These are phyloP conservation scores for Lachnellula hyalina DNA, from an alignment of 2,329 filamentous ascomycete genomes.

Conservation along the genomic window DNA sequence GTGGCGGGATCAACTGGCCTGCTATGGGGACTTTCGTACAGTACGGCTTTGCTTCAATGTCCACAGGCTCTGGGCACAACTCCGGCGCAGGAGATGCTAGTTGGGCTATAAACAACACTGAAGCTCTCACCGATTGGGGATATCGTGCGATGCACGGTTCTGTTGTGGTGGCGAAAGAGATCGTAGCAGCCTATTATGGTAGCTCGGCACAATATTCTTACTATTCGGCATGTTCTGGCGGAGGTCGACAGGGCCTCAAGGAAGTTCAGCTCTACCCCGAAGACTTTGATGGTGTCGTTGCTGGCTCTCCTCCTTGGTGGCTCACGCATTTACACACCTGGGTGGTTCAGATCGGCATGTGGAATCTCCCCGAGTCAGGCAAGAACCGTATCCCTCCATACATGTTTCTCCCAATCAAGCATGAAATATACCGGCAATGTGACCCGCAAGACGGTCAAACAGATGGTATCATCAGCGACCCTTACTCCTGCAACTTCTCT, in stretches of 20 bases:
- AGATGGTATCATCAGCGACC: slow-evolving; percentile 40
- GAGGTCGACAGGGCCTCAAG: slow-evolving; percentile 42
- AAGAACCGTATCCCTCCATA: slow-evolving; percentile 40
- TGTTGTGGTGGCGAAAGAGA: background rate
- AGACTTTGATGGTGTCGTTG: slow-evolving; percentile 44
- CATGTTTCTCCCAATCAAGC: slow-evolving; percentile 41
- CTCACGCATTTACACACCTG: slow-evolving; percentile 18
- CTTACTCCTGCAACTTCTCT: slow-evolving; percentile 31
- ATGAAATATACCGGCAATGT: slow-evolving; percentile 44
- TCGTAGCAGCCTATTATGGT: background rate
- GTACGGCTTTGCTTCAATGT: slow-evolving; percentile 39
- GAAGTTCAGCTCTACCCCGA: slow-evolving; percentile 40
- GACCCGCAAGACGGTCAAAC: slow-evolving; percentile 43
- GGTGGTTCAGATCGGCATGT: slow-evolving; percentile 40
- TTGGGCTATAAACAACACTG: slow-evolving; percentile 38
- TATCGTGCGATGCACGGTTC: slow-evolving; percentile 16
- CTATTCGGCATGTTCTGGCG: slow-evolving; percentile 44
- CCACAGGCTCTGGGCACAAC: slow-evolving; percentile 41
- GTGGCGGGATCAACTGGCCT: slow-evolving; percentile 42
- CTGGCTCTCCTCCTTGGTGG: slow-evolving; percentile 34
- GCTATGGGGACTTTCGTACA: slow-evolving; percentile 37
- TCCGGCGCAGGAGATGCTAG: slow-evolving; percentile 28
- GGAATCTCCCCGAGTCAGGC: slow-evolving; percentile 41
- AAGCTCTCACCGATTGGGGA: slow-evolving; percentile 33
- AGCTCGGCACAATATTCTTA: slow-evolving; percentile 30